Conservation (phyloP, 108 stramenopile genomes). For the Pseudonitzschia multiseries region DNA sequence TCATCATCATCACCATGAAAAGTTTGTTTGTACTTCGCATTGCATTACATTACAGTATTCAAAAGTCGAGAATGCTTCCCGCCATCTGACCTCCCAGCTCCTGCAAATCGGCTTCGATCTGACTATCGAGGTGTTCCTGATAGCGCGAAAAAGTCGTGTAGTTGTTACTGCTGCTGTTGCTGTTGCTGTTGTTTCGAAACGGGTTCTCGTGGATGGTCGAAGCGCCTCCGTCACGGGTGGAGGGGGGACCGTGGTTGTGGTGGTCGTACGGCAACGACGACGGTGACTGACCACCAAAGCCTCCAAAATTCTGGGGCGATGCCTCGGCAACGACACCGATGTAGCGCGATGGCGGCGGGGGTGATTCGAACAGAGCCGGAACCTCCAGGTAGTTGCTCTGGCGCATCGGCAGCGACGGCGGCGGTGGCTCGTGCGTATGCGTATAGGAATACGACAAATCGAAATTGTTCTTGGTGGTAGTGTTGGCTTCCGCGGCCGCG, state of each 20-base stretch:
- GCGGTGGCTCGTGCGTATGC: too few species aligned
- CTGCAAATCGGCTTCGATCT: conserved; percentile 71
- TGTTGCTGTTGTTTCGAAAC: conserved; percentile 13
- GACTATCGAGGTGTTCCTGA: conserved; percentile 27
- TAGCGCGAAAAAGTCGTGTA: neutral
- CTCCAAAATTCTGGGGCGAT: too few species aligned
- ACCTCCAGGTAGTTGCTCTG: neutral
- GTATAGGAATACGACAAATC: neutral
- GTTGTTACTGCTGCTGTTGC: neutral
- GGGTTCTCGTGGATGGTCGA: conserved; percentile 34
- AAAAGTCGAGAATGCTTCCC: conserved; percentile 59
- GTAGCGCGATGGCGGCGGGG: neutral
- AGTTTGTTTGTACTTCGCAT: too few species aligned
- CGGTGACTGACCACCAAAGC: too few species aligned
- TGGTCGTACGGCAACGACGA: too few species aligned
- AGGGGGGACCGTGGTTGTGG: too few species aligned
- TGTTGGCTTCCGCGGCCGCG: neutral
- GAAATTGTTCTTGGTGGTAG: neutral
- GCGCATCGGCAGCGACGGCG: too few species aligned
- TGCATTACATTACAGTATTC: neutral
- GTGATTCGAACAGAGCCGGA: neutral
- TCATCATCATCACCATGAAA: too few species aligned
- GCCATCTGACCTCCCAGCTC: conserved; percentile 71
- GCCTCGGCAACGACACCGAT: too few species aligned
- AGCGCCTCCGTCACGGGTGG: neutral